A percentile compares a stretch with the other conserved stretches of the same genome.
phyloP scores from a whole-genome alignment of 176 grass and related monocot species.

The Pontederia paniculata region DNA sequence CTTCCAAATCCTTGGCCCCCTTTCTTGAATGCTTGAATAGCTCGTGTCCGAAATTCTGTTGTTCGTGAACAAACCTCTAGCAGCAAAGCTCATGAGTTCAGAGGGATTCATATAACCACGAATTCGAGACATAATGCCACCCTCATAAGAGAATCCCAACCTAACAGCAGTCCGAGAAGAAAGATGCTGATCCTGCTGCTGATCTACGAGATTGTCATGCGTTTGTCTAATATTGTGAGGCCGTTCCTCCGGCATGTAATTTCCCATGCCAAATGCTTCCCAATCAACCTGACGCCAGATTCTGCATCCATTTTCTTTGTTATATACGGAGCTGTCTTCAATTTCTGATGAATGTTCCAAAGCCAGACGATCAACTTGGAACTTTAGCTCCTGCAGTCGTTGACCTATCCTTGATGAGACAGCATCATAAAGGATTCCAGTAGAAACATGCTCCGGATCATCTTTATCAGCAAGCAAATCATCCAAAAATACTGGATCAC shows the following conservation, averaged over 20 bases:
- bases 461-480: conserved; percentile 51
- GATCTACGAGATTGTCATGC: conserved; percentile 12
- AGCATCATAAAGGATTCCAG: conserved; percentile 56
- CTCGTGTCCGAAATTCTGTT: conserved; percentile 37
- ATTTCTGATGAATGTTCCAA: conserved; percentile 36
- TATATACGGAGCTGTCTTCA: conserved; percentile 9
- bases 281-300: conserved; percentile 84
- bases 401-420: conserved; percentile 57
- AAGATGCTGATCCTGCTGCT: not conserved
- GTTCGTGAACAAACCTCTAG: conserved; percentile 57
- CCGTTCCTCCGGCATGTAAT: conserved; percentile 42
- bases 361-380: conserved; percentile 40
- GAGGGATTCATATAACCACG: conserved; percentile 35
- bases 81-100: conserved; percentile 76
- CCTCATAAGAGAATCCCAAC: not conserved
- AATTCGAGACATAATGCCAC: conserved; percentile 38
- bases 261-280: conserved; percentile 80
- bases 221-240: not conserved
- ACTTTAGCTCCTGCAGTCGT: conserved; percentile 62
- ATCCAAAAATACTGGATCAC: conserved; percentile 74
- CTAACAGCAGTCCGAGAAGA: not conserved
- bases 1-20: conserved; percentile 14
- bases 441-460: conserved; percentile 31
- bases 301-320: conserved; percentile 10
- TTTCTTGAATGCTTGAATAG: conserved; percentile 8